phyloP scores from a whole-genome alignment of 768 basidiomycete genomes.

The Exsudoporus frostii region DNA sequence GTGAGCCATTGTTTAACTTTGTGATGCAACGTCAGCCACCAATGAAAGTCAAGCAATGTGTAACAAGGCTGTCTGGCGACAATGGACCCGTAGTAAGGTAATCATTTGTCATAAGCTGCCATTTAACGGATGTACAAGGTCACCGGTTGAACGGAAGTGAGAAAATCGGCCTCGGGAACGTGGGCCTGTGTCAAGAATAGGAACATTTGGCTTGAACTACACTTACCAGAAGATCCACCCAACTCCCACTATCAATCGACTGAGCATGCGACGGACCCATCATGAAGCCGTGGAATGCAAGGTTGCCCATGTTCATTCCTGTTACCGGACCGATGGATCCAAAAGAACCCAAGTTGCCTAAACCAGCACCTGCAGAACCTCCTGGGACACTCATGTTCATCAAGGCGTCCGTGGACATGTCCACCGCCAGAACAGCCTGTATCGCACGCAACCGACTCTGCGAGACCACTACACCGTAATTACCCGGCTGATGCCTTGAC shows the following conservation, averaged over 20 bases:
- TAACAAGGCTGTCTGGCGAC: neutral
- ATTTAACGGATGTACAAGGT: neutral
- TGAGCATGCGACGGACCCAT: constrained; percentile 23
- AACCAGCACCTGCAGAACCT: constrained; percentile 10
- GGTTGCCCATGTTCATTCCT: constrained; percentile 24
- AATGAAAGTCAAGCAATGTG: neutral
- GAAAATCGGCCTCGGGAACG: neutral
- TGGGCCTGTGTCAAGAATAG: neutral
- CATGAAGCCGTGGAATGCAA: constrained; percentile 24
- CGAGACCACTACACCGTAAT: constrained; percentile 62
- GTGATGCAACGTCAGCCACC: constrained; percentile 11
- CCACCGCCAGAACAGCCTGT: constrained; percentile 53
- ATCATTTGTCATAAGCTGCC: neutral
- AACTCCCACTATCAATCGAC: constrained; percentile 20
- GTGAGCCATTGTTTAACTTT: constrained; percentile 55
- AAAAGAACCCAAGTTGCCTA: constrained; percentile 26
- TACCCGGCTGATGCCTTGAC: constrained; percentile 39
- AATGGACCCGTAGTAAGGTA: neutral
- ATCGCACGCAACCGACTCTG: constrained; percentile 74
- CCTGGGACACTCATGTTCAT: constrained; percentile 21
- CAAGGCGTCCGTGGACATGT: constrained; percentile 21
- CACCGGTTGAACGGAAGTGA: neutral
- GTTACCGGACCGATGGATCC: constrained; percentile 19
- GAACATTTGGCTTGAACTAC: neutral
- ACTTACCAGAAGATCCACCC: constrained; percentile 33